Evolutionary conservation across 1,284 basidiomycete genomes (phyloP), one percentile per base, ranked within the genome.

Genomic region (Microbotryomycetes sp.): DNA sequence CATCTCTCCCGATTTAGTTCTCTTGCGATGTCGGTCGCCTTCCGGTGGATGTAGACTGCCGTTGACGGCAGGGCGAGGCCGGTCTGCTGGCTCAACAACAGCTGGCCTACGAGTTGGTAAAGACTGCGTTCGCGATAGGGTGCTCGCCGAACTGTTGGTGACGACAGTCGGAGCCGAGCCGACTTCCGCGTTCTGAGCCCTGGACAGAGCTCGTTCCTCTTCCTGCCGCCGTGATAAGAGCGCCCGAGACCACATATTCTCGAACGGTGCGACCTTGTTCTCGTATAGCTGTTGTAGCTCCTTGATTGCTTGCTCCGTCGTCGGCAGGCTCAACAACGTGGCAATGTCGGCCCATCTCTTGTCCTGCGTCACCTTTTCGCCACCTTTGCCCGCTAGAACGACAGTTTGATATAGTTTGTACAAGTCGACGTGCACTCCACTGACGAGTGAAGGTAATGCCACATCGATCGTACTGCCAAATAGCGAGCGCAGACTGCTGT

Each of bases 341-440:
- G 53, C 53, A 23, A 59, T 46, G 26, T 31, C 29, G 1, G 57
- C 6, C 61, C 61, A 62, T 4, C 49, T 21, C 29, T 51, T 47
- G 29, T 49, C 48, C 9, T 41, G 9, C 35, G 35, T 41, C 15
- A 63, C 61, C 48, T 59, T 53, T 16, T 47, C 16, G 26, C 57
- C 54, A 2, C 61, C 61, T 2, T 50, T 45, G 16, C 46, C 45
- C 2, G 45, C 50, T 7, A 54, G 52, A 3, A 63, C 52, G 45
- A 63, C 61, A n/a, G 54, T 51, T 23, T 53, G 51, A 23, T 51
- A 60, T 9, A 63, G 55, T 29, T 57, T 54, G 23, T 45, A 47
- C 15, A 63, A 51, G 30, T 63, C 61, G 30, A 63, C 26, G 2
- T 30, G 26, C 7, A 31, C 46, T 0, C 5, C 21, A 2, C 59